phyloP scores from a whole-genome alignment of 75 land plant species.

The Sequoiadendron giganteum region DNA sequence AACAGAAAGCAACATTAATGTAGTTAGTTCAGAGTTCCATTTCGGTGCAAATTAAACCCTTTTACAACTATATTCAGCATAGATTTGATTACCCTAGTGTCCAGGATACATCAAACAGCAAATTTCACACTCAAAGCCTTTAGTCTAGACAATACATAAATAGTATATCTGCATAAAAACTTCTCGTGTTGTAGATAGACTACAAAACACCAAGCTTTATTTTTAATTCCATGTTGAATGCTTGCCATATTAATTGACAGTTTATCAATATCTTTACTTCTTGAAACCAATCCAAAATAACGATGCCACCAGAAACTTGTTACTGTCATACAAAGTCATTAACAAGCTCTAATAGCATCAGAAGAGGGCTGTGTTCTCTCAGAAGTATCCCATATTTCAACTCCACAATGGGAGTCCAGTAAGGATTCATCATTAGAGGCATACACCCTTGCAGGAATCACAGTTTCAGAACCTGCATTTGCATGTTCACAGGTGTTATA shows the following conservation, averaged over 20 bases:
- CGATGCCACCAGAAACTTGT: not conserved
- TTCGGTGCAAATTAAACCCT: not conserved
- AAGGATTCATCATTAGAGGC: not conserved
- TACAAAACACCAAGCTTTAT: not conserved
- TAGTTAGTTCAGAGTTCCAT: not conserved
- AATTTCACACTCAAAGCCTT: not conserved
- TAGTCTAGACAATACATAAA: not conserved
- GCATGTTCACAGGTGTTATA: not conserved
- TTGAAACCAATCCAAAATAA: not conserved
- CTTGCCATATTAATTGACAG: not conserved
- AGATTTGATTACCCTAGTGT: not conserved
- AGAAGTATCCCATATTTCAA: not conserved
- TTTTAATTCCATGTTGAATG: not conserved
- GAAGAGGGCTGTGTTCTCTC: conserved; percentile 4
- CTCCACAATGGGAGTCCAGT: not conserved
- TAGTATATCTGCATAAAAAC: not conserved
- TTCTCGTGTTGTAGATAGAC: not conserved
- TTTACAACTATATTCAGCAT: not conserved
- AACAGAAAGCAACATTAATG: not conserved
- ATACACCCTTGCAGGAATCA: not conserved
- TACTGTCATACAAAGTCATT: not conserved
- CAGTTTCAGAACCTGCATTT: not conserved
- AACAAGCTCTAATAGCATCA: not conserved
- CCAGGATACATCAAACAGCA: not conserved
- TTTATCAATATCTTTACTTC: not conserved